phyloP scores from a whole-genome alignment of 805 yeast genomes.

The Tetrapisispora arboricola region DNA sequence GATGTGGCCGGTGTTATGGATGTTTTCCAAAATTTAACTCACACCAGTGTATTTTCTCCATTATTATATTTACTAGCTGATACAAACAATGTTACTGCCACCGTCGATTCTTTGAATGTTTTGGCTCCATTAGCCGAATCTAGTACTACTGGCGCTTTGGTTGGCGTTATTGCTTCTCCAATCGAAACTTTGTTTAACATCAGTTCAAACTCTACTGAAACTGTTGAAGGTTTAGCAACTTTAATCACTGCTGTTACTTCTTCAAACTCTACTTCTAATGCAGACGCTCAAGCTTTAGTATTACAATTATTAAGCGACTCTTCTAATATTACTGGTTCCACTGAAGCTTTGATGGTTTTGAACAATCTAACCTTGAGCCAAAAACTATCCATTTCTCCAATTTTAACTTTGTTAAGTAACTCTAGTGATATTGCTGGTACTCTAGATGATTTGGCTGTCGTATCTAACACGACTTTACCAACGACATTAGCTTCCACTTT shows the following conservation, averaged over 20 bases:
- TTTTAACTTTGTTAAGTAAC: conserved; percentile 15
- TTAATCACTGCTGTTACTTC: conserved; percentile 9
- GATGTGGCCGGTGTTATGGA: conserved; percentile 14
- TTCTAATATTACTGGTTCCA: conserved; percentile 17
- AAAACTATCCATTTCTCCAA: conserved; percentile 18
- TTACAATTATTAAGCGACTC: conserved; percentile 18
- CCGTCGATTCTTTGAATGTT: conserved; percentile 19
- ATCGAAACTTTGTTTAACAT: conserved; percentile 11
- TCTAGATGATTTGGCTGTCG: conserved; percentile 11
- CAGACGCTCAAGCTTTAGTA: conserved; percentile 9
- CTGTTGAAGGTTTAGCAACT: conserved; percentile 14
- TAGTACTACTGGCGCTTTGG: conserved; percentile 8
- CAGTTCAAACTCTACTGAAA: conserved; percentile 12
- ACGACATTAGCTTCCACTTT: conserved; percentile 9
- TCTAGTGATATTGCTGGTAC: conserved; percentile 19
- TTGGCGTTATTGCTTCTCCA: conserved; percentile 7
- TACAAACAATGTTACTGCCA: conserved; percentile 15
- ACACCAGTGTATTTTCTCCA: conserved; percentile 23
- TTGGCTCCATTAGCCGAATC: conserved; percentile 23
- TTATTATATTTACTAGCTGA: conserved; percentile 21
- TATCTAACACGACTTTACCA: conserved; percentile 18
- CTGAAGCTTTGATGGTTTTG: conserved; percentile 18
- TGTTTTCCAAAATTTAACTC: conserved; percentile 17
- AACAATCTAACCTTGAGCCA: conserved; percentile 17
- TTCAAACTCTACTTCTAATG: conserved; percentile 4